Percentiles rank a stretch among this genome's conserved stretches.
phyloP scores from a whole-genome alignment of 2,329 filamentous ascomycete genomes.

The Botrytis galanthina region DNA sequence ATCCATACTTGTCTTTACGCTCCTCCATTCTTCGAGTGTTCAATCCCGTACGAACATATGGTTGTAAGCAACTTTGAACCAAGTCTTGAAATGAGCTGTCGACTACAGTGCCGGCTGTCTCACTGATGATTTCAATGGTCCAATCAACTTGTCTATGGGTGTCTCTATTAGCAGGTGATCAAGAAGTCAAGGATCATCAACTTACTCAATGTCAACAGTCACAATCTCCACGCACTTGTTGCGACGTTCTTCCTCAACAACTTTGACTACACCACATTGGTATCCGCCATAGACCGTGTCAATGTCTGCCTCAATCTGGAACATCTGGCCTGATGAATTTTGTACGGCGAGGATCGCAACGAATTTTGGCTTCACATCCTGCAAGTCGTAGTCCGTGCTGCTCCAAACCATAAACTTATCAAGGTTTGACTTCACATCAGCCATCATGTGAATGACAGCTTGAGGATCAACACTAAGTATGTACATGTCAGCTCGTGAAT shows the following conservation, averaged over 20 bases:
- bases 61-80: conserved; percentile 27
- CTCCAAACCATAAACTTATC: conserved; percentile 27
- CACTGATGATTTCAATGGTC: conserved; percentile 36
- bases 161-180: background rate
- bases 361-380: conserved; percentile 29
- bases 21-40: background rate
- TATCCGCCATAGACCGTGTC: conserved; percentile 29
- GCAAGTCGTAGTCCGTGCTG: conserved; percentile 11
- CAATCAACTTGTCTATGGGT: conserved; percentile 34
- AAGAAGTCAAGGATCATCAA: background rate
- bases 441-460: conserved; percentile 24
- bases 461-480: conserved; percentile 24
- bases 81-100: conserved; percentile 26
- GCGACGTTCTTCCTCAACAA: conserved; percentile 29
- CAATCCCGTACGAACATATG: conserved; percentile 8
- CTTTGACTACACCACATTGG: conserved; percentile 30
- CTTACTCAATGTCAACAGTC: conserved; percentile 32
- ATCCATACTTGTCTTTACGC: conserved; percentile 29
- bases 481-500: background rate
- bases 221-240: conserved; percentile 34
- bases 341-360: conserved; percentile 31
- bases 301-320: conserved; percentile 35
- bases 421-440: conserved; percentile 24
- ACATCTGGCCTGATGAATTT: conserved; percentile 24
- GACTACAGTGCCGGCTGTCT: conserved; percentile 29